Evolutionary conservation across 306 rosid genomes (phyloP), one percentile per base, ranked within the genome.

Genomic region (Sphenostylis stenocarpa): DNA sequence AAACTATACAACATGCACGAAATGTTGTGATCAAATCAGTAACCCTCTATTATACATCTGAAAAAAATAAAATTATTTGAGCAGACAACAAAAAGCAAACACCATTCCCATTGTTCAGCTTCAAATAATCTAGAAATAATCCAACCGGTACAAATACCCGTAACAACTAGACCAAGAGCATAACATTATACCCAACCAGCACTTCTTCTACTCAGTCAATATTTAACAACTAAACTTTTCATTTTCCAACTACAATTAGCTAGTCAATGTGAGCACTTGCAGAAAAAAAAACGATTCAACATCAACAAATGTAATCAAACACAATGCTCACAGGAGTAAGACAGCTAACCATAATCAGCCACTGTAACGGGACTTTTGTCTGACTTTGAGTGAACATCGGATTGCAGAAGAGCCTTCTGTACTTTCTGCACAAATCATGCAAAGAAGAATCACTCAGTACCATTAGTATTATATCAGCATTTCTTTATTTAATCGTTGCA

Each of bases 291-390:
- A 15, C 0, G 8, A 69, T 49, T 61, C 73, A 49, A 39, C 12
- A 49, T 28, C 10, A 58, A 47, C 21, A 6, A 17, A 9, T 29
- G 66, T 12, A 56, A 26, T 69, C 60, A 28, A 51, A 23, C 72
- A 85, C 58, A 43, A 58, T 2, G 41, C 10, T 6, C 13, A 34
- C 21, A 5, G 53, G 41, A 74, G 76, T 28, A 68, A 24, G 51
- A 49, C 2, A 73, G 79, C 86, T 21, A 44, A 92, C 97, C 97
- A 56, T 91, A 94, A 86, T 94, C 98, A 24, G 98, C 98, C 39
- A 92, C 98, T 0, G 98, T 94, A 47, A 94, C 98, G 1, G 98
- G 98, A 86, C 91, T 91, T 88, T 87, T 89, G 62, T 94, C 98
- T 36, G 95, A 92, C 83, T 92, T 94, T 6, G 98, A 90, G 63